Base-by-base conservation (phyloP, 2,329 filamentous ascomycete genomes). In the Mollisiaceae sp. region DNA sequence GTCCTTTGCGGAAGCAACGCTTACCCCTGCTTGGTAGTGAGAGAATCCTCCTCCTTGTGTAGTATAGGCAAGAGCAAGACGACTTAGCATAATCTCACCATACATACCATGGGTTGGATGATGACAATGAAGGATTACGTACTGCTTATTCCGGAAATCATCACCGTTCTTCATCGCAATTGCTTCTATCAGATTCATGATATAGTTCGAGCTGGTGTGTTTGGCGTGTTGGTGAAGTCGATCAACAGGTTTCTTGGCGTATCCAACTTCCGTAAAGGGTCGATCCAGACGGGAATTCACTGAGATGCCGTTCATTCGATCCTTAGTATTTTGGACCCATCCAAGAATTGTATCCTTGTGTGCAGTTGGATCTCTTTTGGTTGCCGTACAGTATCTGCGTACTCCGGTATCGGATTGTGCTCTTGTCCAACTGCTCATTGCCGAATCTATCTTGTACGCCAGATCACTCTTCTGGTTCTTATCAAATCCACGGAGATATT, bases 41-140 rank as follows among this genome's bases (percentile, higher is more conserved):
- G 52, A 55, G 24, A 55, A 55, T 12, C 52, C 52, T 27, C 52
- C 52, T 14, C 52, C 52, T 55, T 55, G 52, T 2, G 52, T 36
- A 22, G 22, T 27, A 36, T 55, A 55, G 4, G 20, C 52, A 18
- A 55, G 52, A 36, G 20, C 20, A 18, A 55, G n/a, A 55, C 52
- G 52, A 32, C 14, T 55, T 32, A 36, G 14, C 12, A 55, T 12
- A 32, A 55, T 55, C 24, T 55, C 52, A 9, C 32, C 52, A 55
- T 18, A 55, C 20, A 32, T 27, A 27, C 24, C 24, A 36, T 55
- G 52, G 27, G 24, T 32, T 15, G 22, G 52, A 15, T 55, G 20
- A 12, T 2, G 2, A 15, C 14, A 36, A 15, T 55, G 22, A 4
- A 32, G 20, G 52, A 55, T 36, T 12, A 55, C 24, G 9, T 15